These are phyloP conservation scores for Phytophthora sojae DNA, from an alignment of 352 stramenopile species.

Conservation along the genomic window DNA sequence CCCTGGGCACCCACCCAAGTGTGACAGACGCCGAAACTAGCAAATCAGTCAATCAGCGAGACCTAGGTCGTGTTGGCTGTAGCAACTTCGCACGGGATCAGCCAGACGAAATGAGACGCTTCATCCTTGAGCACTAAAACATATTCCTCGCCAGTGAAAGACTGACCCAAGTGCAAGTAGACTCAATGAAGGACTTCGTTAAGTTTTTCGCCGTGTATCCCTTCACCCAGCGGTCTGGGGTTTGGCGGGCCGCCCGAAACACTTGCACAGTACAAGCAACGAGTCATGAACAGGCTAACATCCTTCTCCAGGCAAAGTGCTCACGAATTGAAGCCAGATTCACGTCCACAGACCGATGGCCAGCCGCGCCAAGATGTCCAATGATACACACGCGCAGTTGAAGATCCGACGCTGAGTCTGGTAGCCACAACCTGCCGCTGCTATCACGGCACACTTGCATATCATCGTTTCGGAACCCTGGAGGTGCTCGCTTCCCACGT, in stretches of 20 bases:
- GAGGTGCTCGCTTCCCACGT: background rate
- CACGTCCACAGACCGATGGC: constrained; percentile 26
- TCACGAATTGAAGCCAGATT: constrained; percentile 22
- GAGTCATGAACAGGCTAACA: background rate
- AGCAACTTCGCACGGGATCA: constrained; percentile 22
- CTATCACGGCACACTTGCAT: background rate
- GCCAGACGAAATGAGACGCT: constrained; percentile 31
- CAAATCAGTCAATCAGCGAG: constrained; percentile 14
- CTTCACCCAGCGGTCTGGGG: constrained; percentile 1
- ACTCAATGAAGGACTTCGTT: constrained; percentile 17
- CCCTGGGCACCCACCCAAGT: constrained; percentile 38
- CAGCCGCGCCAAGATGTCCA: constrained; percentile 27
- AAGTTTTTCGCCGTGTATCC: constrained; percentile 7
- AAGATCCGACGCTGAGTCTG: constrained; percentile 15
- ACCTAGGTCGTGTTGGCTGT: constrained; percentile 2
- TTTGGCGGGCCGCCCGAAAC: background rate
- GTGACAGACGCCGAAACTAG: constrained; percentile 7
- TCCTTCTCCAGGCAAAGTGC: constrained; percentile 17
- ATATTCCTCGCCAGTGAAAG: constrained; percentile 13
- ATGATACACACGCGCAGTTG: constrained; percentile 34
- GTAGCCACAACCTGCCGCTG: background rate
- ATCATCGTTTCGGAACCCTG: background rate
- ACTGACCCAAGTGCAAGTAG: constrained; percentile 14
- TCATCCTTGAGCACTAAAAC: constrained; percentile 45
- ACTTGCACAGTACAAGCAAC: constrained; percentile 13